Evolutionary conservation across 306 rosid species (phyloP).

Genomic region (Datisca glomerata): DNA sequence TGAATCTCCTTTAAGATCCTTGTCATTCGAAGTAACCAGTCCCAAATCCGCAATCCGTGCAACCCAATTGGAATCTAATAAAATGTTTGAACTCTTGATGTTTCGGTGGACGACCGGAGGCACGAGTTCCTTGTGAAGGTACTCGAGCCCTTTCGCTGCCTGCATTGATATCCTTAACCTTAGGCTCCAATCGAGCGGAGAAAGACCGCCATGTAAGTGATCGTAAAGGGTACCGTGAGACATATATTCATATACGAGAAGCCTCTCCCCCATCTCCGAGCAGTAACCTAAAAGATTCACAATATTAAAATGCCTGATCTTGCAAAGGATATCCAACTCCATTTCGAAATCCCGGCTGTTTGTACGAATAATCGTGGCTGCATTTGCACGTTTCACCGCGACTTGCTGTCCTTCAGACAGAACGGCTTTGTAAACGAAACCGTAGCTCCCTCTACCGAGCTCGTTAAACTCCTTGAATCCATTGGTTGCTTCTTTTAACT

Average conservation of each 20-base stretch:
- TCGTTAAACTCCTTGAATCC: slow-evolving; percentile 95
- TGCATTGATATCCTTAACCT: slow-evolving; percentile 67
- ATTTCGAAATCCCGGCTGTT: slow-evolving; percentile 73
- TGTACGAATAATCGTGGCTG: slow-evolving; percentile 82
- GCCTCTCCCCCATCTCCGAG: slow-evolving; percentile 93
- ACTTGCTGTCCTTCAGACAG: slow-evolving; percentile 66
- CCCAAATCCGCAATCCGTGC: slow-evolving; percentile 78
- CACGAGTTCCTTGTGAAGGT: slow-evolving; percentile 60
- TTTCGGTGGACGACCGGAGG: slow-evolving; percentile 70
- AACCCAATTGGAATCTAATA: slow-evolving; percentile 74
- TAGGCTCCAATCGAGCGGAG: slow-evolving; percentile 68
- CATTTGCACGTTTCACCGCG: slow-evolving; percentile 89
- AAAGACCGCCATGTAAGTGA: slow-evolving; percentile 87
- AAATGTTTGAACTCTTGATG: slow-evolving; percentile 71
- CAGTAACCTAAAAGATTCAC: slow-evolving; percentile 88
- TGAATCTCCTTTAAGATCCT: slow-evolving; percentile 33
- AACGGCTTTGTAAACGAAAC: slow-evolving; percentile 83
- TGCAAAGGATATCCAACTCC: slow-evolving; percentile 80
- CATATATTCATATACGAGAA: slow-evolving; percentile 87
- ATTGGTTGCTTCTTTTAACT: slow-evolving; percentile 85
- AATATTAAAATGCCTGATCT: slow-evolving; percentile 56
- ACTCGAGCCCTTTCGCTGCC: slow-evolving; percentile 72
- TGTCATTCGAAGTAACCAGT: slow-evolving; percentile 44
- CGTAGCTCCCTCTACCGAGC: slow-evolving; percentile 89
- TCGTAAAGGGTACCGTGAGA: slow-evolving; percentile 83